Evolutionary conservation across 176 grass and related monocot species (phyloP).

Genomic region (Tuctoria greenei): DNA sequence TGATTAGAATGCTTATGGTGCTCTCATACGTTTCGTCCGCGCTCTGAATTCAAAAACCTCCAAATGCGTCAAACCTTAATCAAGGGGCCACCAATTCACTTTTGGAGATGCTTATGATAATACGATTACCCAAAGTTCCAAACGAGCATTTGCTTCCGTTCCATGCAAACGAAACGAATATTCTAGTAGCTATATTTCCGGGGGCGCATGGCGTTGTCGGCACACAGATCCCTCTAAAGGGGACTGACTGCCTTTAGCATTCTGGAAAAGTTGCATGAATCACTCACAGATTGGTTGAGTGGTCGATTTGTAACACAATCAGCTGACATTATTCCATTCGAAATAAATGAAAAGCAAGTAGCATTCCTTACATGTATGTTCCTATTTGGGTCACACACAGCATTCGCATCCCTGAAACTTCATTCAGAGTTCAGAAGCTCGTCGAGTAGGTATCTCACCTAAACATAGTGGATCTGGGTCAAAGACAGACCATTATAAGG

Average conservation of each 20-base stretch:
- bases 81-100: not conserved
- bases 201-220: constrained; percentile 20
- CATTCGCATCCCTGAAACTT: not conserved
- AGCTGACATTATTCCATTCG: not conserved
- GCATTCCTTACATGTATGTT: not conserved
- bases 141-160: not conserved
- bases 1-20: too few species aligned
- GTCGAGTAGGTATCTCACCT: not conserved
- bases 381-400: not conserved
- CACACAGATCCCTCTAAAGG: not conserved
- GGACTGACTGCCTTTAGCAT: not conserved
- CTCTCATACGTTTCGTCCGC: too few species aligned
- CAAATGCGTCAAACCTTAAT: not conserved
- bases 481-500: too few species aligned
- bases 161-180: constrained; percentile 28
- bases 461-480: too few species aligned
- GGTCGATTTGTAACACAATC: not conserved
- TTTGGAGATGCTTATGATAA: not conserved
- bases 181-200: constrained; percentile 39
- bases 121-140: not conserved
- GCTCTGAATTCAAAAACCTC: too few species aligned
- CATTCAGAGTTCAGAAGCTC: not conserved
- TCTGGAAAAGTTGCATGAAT: not conserved
- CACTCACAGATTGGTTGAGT: not conserved
- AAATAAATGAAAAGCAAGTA: not conserved